Base-by-base conservation (phyloP, 805 yeast species). In the Wickerhamiella allomyrinae region DNA sequence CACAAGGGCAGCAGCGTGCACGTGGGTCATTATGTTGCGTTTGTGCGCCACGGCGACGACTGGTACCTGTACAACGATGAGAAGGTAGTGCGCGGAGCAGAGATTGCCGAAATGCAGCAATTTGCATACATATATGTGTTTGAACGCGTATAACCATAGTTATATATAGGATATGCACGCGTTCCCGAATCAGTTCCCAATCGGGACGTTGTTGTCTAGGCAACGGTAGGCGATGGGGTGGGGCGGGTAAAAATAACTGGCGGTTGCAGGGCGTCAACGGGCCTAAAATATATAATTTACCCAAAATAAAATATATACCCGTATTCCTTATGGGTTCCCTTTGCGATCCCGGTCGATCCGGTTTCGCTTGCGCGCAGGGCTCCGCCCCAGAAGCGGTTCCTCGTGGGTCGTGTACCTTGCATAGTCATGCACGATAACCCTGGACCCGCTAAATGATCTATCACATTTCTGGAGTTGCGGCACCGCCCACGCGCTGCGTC, bases 41-140 rank as follows among this genome's bases (percentile, higher is more conserved):
- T 80, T 53, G 65, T 82, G 24, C 70, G 67, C 43, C 71, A 73
- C 45, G 41, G 57, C 52, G 41, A 55, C 48, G 10, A 66, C 41
- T 85, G 94, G 94, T 78, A 79, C 2, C 63, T 86, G 34, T 87
- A 76, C 62, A 86, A 86, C 56, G 96, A 86, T 56, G 96, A 86
- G 52, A 85, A 84, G 59, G 93, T 86, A 2, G 89, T 80, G 5
- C 41, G 47, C 21, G 68, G 65, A 7, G 67, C 67, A 1, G 64
- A 65, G 29, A 52, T 60, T 7, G 62, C 60, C 17, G 76, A 70
- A 45, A 59, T 71, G 55, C 64, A 66, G 48, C 60, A 62, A 44
- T 67, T 71, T 53, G 68, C 75, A 2, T 73, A 72, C 48, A 61
- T 72, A 3, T 72, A 67, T 48, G 52, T 67, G 34, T 66, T 65